phyloP scores from a whole-genome alignment of 805 yeast genomes.

The Clavispora carvajalis region DNA sequence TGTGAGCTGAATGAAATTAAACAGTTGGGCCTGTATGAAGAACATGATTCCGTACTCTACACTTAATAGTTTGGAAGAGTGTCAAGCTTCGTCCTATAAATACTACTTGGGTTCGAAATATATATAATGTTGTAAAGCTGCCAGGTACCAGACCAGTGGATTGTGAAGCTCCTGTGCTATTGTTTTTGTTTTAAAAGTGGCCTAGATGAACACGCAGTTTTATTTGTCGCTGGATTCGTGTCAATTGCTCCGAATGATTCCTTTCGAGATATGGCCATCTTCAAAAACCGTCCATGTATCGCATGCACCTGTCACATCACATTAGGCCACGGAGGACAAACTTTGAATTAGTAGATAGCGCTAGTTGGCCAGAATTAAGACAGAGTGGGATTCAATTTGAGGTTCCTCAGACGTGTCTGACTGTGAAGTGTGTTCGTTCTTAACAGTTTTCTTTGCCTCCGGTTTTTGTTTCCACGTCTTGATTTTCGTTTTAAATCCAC shows the following conservation, averaged over 20 bases:
- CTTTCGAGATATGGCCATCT: too few relatives aligned
- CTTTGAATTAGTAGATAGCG: too few relatives aligned
- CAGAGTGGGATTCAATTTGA: not conserved
- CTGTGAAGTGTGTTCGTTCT: not conserved
- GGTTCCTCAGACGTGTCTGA: not conserved
- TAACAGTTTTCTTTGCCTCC: not conserved
- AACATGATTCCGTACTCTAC: not conserved
- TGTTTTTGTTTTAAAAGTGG: not conserved
- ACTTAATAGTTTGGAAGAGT: too few relatives aligned
- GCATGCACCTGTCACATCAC: too few relatives aligned
- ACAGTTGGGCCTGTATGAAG: not conserved
- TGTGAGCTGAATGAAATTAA: not conserved
- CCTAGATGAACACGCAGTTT: not conserved
- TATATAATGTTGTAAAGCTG: not conserved
- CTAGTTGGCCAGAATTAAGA: not conserved
- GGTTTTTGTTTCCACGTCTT: constrained; percentile 9
- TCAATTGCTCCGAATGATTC: too few relatives aligned
- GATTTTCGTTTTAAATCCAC: constrained; percentile 35
- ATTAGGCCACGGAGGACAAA: too few relatives aligned
- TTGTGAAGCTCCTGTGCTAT: not conserved
- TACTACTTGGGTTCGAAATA: too few relatives aligned
- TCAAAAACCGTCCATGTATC: too few relatives aligned
- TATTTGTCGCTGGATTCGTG: too few relatives aligned
- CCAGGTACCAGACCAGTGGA: not conserved
- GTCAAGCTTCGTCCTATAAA: too few relatives aligned